Conservation (phyloP, 2,329 filamentous ascomycete genomes). For the Karstenula rhodostoma region DNA sequence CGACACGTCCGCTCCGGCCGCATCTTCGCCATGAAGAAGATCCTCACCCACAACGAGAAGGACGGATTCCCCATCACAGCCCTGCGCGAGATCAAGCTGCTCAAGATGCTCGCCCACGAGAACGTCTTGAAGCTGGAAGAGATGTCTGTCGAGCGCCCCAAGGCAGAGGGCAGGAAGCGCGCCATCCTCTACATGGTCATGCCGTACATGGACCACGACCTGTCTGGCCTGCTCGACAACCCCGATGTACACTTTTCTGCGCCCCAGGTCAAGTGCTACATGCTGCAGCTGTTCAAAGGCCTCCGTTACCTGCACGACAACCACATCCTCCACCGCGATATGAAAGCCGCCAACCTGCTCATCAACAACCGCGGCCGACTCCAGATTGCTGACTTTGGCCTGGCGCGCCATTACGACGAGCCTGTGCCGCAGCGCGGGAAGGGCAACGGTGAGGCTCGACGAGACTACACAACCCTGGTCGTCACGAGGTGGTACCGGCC, state of each 20-base stretch:
- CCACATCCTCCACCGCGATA: constrained; percentile 91
- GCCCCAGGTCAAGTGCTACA: constrained; percentile 96
- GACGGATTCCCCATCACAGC: constrained; percentile 99
- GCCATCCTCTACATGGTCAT: constrained; percentile 98
- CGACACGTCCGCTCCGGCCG: constrained; percentile 76
- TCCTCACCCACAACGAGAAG: constrained; percentile 99
- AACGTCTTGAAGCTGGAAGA: constrained; percentile 90
- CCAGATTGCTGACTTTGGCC: constrained; percentile 96
- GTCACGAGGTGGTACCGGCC: constrained; percentile 98
- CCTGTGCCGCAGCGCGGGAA: constrained; percentile 76
- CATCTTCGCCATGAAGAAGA: constrained; percentile 93
- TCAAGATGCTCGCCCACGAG: constrained; percentile 91
- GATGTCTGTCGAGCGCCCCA: constrained; percentile 88
- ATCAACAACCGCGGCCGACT: constrained; percentile 94
- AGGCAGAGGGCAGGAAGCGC: constrained; percentile 64
- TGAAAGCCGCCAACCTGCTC: constrained; percentile 97
- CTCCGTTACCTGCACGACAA: constrained; percentile 86
- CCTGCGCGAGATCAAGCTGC: constrained; percentile 93
- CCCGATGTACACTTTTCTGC: constrained; percentile 86
- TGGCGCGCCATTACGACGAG: constrained; percentile 93
- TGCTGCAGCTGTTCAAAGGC: constrained; percentile 90
- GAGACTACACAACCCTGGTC: constrained; percentile 96
- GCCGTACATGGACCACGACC: constrained; percentile 98
- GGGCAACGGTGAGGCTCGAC: constrained; percentile 82
- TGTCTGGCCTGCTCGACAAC: constrained; percentile 96